A percentile compares a stretch with the other conserved stretches of the same genome.
Evolutionary conservation across 2,329 filamentous ascomycete genomes (phyloP).

Genomic region (Phialophora expanda): DNA sequence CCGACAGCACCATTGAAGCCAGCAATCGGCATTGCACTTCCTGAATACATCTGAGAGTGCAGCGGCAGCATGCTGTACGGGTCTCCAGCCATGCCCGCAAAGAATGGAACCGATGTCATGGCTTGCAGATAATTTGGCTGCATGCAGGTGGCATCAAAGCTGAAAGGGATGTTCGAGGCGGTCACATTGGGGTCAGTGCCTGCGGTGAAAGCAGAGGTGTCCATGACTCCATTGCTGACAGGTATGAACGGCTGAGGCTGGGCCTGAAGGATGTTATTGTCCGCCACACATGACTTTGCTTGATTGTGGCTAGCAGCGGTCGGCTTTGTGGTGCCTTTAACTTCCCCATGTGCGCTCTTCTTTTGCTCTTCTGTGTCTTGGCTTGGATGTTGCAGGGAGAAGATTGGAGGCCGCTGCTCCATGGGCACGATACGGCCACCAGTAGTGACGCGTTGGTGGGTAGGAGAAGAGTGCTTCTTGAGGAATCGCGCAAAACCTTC

Average conservation of each 20-base stretch:
- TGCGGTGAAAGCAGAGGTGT: conserved; percentile 10
- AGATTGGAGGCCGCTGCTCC: conserved; percentile 48
- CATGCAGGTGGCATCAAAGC: conserved; percentile 15
- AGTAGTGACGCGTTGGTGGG: conserved; percentile 56
- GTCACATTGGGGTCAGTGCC: conserved; percentile 17
- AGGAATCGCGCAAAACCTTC: conserved; percentile 55
- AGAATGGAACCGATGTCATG: conserved; percentile 15
- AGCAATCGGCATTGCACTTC: conserved; percentile 15
- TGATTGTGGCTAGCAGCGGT: conserved; percentile 1
- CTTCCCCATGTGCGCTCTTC: conserved; percentile 31
- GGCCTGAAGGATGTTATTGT: conserved; percentile 14
- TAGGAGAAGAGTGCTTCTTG: conserved; percentile 55
- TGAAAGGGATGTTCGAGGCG: conserved; percentile 13
- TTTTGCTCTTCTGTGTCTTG: conserved; percentile 29
- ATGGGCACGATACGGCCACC: conserved; percentile 57
- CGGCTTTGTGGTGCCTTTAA: conserved; percentile 10
- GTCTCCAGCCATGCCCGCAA: conserved; percentile 17
- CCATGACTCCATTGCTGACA: conserved; percentile 7
- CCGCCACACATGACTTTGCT: conserved; percentile 6
- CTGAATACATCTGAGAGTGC: conserved; percentile 22
- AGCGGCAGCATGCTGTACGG: conserved; percentile 20
- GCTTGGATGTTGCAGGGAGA: conserved; percentile 39
- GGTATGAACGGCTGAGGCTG: conserved; percentile 18
- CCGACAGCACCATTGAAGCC: conserved; percentile 22
- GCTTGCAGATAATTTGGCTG: conserved; percentile 24